A percentile compares a stretch with the other conserved stretches of the same genome.
phyloP scores from a whole-genome alignment of 257 asterid genomes.

The Plantago elongata region DNA sequence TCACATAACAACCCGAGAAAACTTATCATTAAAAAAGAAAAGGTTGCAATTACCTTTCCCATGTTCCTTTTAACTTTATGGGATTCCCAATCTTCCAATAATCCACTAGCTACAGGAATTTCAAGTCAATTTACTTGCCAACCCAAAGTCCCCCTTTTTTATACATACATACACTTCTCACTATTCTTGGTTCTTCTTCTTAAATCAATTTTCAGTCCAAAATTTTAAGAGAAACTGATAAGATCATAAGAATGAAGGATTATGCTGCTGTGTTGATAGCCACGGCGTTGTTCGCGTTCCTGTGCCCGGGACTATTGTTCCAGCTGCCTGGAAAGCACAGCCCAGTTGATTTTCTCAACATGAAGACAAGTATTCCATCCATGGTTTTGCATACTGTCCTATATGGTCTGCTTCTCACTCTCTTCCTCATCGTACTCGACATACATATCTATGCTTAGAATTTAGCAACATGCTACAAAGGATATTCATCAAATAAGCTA shows the following conservation, averaged over 20 bases:
- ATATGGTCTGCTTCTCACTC: constrained; percentile 74
- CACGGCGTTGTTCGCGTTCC: constrained; percentile 58
- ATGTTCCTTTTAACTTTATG: constrained; percentile 16
- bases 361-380: constrained; percentile 65
- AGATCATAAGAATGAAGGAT: constrained; percentile 47
- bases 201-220: background rate
- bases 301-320: constrained; percentile 62
- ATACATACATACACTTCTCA: constrained; percentile 12
- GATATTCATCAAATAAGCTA: background rate
- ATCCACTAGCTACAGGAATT: constrained; percentile 14
- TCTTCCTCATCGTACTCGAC: constrained; percentile 60
- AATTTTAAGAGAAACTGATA: background rate
- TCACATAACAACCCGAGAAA: constrained; percentile 3
- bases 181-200: constrained; percentile 10
- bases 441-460: constrained; percentile 67
- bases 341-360: constrained; percentile 68
- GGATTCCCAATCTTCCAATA: constrained; percentile 20
- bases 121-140: constrained; percentile 13
- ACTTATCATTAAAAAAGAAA: background rate
- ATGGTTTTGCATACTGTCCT: constrained; percentile 58
- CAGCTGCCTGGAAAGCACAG: constrained; percentile 80
- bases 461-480: constrained; percentile 11
- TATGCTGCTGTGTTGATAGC: constrained; percentile 70
- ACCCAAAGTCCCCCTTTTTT: constrained; percentile 15
- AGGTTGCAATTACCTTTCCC: constrained; percentile 10